A percentile compares a stretch with the other conserved stretches of the same genome.
Evolutionary conservation across 75 land plant species (phyloP).

Genomic region (Adiantum capillusveneris): DNA sequence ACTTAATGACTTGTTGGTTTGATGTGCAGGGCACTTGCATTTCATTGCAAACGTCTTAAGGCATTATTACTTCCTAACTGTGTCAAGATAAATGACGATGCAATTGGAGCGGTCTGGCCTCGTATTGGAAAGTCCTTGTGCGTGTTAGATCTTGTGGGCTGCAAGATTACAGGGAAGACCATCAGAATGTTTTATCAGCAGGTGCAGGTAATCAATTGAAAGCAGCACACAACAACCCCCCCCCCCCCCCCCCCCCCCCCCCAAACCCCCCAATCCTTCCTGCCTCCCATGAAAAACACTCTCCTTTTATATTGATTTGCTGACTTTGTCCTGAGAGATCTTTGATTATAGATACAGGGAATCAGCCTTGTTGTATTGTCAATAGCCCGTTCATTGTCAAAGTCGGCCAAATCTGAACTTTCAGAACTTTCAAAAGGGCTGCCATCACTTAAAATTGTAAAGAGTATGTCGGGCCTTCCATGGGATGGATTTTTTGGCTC

Average conservation of each 20-base stretch:
- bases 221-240: no score
- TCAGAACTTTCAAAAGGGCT: constrained; percentile 3
- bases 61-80: constrained; percentile 17
- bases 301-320: constrained; percentile 6
- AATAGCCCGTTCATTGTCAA: constrained; percentile 16
- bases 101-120: constrained; percentile 3
- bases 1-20: neutral
- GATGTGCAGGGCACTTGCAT: constrained; percentile 15
- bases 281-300: no score
- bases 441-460: constrained; percentile 4
- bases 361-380: constrained; percentile 21
- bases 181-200: constrained; percentile 1
- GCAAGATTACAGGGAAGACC: constrained; percentile 12
- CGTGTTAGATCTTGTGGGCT: constrained; percentile 15
- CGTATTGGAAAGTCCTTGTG: constrained; percentile 11
- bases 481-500: constrained; percentile 24
- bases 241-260: no score
- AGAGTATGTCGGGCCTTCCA: constrained; percentile 5
- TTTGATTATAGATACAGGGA: constrained; percentile 11
- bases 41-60: constrained; percentile 15
- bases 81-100: constrained; percentile 1
- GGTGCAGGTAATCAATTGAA: constrained; percentile 7
- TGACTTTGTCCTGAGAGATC: neutral
- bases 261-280: no score
- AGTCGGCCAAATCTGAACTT: constrained; percentile 12